Percentiles rank a stretch among this genome's conserved stretches.
phyloP scores from a whole-genome alignment of 768 basidiomycete species.

The Boletus insuetus region DNA sequence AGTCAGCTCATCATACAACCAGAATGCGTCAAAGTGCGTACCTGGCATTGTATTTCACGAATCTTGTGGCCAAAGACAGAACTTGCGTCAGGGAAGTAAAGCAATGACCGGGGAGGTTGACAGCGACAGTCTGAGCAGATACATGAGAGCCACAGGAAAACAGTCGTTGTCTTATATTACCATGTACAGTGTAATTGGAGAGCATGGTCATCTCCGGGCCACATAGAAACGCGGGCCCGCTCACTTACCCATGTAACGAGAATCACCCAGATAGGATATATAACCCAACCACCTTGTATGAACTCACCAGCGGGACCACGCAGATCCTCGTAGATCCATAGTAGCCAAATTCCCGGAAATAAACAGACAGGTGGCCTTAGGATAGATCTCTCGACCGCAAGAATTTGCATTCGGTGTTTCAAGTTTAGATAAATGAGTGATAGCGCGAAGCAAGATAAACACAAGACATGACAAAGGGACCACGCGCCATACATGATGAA shows the following conservation, averaged over 20 bases:
- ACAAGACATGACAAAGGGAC: slow-evolving; percentile 9
- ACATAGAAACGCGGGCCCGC: slow-evolving; percentile 3
- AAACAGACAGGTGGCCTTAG: slow-evolving; percentile 1
- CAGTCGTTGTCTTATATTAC: slow-evolving; percentile 3
- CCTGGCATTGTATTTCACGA: slow-evolving; percentile 12
- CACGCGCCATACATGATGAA: slow-evolving; percentile 19
- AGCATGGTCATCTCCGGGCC: slow-evolving; percentile 5
- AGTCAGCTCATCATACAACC: not conserved
- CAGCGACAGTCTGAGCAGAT: not conserved
- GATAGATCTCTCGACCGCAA: slow-evolving; percentile 17
- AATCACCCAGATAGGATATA: slow-evolving; percentile 27
- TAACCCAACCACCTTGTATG: slow-evolving; percentile 6
- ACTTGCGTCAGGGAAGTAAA: not conserved
- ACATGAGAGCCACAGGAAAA: not conserved
- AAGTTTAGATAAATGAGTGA: slow-evolving; percentile 32
- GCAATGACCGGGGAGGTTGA: not conserved
- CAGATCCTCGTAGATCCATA: slow-evolving; percentile 19
- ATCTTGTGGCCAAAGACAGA: not conserved
- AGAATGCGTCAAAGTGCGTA: slow-evolving; percentile 4
- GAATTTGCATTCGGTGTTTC: slow-evolving; percentile 18
- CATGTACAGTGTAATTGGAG: slow-evolving; percentile 9
- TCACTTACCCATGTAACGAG: slow-evolving; percentile 4
- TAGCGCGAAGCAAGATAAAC: slow-evolving; percentile 18
- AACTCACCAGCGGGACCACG: slow-evolving; percentile 7
- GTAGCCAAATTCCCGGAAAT: slow-evolving; percentile 4